These are phyloP conservation scores for Cadophora malorum DNA, from an alignment of 2,329 filamentous ascomycete genomes.

Conservation along the genomic window DNA sequence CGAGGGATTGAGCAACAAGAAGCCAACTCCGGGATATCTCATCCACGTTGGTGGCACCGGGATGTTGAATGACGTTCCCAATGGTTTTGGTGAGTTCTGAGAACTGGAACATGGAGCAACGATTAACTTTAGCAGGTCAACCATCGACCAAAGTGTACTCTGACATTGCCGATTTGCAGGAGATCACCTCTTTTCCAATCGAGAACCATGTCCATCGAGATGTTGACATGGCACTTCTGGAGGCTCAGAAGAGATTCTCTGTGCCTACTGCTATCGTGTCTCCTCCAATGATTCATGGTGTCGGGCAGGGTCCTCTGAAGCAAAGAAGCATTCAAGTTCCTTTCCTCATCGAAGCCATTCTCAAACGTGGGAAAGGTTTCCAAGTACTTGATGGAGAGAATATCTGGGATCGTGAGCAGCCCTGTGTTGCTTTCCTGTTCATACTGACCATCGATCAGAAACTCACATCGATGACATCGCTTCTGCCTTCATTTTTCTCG, in stretches of 20 bases:
- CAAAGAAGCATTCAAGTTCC: constrained; percentile 62
- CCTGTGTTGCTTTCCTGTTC: neutral
- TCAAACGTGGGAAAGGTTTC: constrained; percentile 57
- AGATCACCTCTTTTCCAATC: constrained; percentile 60
- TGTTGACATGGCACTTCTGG: constrained; percentile 71
- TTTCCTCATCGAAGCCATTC: constrained; percentile 54
- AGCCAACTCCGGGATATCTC: constrained; percentile 53
- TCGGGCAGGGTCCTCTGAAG: constrained; percentile 63
- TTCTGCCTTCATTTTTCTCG: constrained; percentile 56
- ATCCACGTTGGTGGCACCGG: constrained; percentile 59
- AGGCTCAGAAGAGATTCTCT: constrained; percentile 47
- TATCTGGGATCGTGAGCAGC: constrained; percentile 51
- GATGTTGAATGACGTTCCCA: constrained; percentile 47
- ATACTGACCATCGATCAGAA: constrained; percentile 41
- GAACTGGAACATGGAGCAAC: neutral
- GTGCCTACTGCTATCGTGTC: constrained; percentile 67
- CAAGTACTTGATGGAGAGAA: constrained; percentile 59
- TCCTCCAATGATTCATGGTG: constrained; percentile 68
- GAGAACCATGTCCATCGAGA: constrained; percentile 66
- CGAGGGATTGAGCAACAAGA: constrained; percentile 53
- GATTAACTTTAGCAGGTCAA: constrained; percentile 29
- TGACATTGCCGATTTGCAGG: constrained; percentile 63
- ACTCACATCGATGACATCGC: constrained; percentile 62
- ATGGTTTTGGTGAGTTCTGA: constrained; percentile 47
- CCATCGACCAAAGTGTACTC: constrained; percentile 58